Percentiles rank a stretch among this genome's conserved stretches.
These are phyloP conservation scores for Xenosphaeropsis pyriputrescens DNA, from an alignment of 2,329 filamentous ascomycete genomes.

Conservation along the genomic window DNA sequence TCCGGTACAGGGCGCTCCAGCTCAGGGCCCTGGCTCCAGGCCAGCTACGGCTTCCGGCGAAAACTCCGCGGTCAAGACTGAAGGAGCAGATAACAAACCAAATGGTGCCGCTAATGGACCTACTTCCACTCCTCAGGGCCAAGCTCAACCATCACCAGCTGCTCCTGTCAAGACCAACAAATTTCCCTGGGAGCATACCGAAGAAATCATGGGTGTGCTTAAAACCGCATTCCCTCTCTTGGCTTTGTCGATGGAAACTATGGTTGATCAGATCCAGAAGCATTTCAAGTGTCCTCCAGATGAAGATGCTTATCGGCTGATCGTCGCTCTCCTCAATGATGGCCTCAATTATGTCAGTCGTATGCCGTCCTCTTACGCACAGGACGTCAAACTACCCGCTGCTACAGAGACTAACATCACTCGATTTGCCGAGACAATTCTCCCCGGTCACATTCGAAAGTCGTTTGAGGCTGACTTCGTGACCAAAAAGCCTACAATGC, in stretches of 20 bases:
- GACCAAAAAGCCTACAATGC: constrained; percentile 87
- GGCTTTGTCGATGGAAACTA: constrained; percentile 96
- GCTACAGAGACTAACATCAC: constrained; percentile 95
- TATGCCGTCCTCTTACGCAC: constrained; percentile 73
- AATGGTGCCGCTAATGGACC: constrained; percentile 26
- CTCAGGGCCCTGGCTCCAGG: constrained; percentile 18
- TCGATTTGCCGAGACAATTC: constrained; percentile 87
- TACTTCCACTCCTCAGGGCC: constrained; percentile 19
- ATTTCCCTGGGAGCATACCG: constrained; percentile 90
- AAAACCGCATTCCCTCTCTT: constrained; percentile 96
- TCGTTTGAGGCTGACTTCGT: constrained; percentile 98
- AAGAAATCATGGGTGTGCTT: constrained; percentile 87
- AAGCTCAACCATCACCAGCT: constrained; percentile 17
- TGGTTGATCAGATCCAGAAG: constrained; percentile 98
- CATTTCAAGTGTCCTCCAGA: constrained; percentile 98
- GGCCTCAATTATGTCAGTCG: constrained; percentile 84
- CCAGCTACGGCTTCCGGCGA: constrained; percentile 29
- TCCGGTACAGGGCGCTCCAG: constrained; percentile 13
- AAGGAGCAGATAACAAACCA: constrained; percentile 7
- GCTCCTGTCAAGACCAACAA: constrained; percentile 31
- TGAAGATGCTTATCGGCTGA: constrained; percentile 92
- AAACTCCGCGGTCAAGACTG: constrained; percentile 13
- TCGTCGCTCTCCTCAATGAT: constrained; percentile 94
- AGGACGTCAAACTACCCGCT: constrained; percentile 76
- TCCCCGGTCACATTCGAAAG: constrained; percentile 87